Percentiles rank a stretch among this genome's conserved stretches.
These are phyloP conservation scores for Sequoia sempervirens DNA, from an alignment of 75 land plant genomes.

Conservation along the genomic window DNA sequence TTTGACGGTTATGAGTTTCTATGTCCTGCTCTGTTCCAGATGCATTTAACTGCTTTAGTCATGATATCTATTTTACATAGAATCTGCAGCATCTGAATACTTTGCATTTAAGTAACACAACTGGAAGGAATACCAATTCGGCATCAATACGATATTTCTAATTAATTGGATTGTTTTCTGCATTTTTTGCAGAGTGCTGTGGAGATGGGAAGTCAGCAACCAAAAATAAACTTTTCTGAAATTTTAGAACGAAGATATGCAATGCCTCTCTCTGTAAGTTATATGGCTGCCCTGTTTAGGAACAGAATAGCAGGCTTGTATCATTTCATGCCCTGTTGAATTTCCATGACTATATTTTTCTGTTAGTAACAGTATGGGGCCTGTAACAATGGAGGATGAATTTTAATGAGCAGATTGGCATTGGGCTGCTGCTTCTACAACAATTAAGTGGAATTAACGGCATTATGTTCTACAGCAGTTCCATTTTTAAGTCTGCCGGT, in stretches of 20 bases:
- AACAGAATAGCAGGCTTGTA: background rate
- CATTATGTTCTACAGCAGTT: slow-evolving; percentile 74
- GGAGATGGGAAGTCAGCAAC: slow-evolving; percentile 4
- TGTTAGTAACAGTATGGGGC: background rate
- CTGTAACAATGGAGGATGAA: background rate
- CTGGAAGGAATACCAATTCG: background rate
- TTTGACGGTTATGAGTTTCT: background rate
- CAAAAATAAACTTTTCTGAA: slow-evolving; percentile 3
- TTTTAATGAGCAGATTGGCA: slow-evolving; percentile 54
- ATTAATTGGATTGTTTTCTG: background rate
- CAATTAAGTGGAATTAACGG: slow-evolving; percentile 89
- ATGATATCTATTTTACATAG: background rate
- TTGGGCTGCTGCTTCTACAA: slow-evolving; percentile 73
- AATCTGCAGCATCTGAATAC: background rate
- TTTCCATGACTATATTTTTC: background rate
- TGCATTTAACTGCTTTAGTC: background rate
- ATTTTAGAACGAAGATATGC: slow-evolving; percentile 9
- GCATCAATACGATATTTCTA: background rate
- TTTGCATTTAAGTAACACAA: background rate
- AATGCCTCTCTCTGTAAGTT: slow-evolving; percentile 6
- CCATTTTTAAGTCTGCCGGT: slow-evolving; percentile 88
- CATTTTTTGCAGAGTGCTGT: slow-evolving; percentile 2
- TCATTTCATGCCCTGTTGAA: background rate
- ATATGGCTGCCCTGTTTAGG: background rate
- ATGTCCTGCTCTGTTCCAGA: background rate